Evolutionary conservation across 441 rosid genomes (phyloP).

Genomic region (Flueggea neowawraea): DNA sequence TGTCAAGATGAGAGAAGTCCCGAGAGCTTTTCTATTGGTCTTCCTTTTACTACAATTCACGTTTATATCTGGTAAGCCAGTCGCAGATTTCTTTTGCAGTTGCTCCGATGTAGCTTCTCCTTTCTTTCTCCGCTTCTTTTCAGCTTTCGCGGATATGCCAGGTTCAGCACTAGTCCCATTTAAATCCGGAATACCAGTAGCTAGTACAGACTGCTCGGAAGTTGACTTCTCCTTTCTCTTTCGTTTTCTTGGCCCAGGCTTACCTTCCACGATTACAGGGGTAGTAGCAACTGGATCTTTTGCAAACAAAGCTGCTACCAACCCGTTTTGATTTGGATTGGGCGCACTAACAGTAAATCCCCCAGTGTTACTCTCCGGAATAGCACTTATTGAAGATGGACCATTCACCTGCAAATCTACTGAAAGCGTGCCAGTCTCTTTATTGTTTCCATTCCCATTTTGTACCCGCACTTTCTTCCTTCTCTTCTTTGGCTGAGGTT

Average conservation of each 20-base stretch:
- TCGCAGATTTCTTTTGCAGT: slow-evolving; percentile 17
- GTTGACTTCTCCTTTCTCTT: slow-evolving; percentile 43
- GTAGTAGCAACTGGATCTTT: slow-evolving; percentile 14
- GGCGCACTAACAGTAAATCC: slow-evolving; percentile 25
- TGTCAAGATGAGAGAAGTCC: slow-evolving; percentile 61
- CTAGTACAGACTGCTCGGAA: slow-evolving; percentile 20
- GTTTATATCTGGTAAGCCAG: slow-evolving; percentile 13
- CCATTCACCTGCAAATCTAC: slow-evolving; percentile 38
- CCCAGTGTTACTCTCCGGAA: slow-evolving; percentile 14
- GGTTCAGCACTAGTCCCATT: slow-evolving; percentile 42
- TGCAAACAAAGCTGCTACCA: slow-evolving; percentile 3
- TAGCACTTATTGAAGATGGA: too few relatives aligned
- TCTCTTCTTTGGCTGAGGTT: slow-evolving; percentile 19
- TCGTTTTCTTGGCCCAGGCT: slow-evolving; percentile 38
- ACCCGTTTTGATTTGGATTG: slow-evolving; percentile 23
- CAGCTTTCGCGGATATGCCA: slow-evolving; percentile 27
- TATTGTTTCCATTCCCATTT: slow-evolving; percentile 18
- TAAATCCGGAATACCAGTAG: slow-evolving; percentile 50
- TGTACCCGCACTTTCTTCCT: slow-evolving; percentile 26
- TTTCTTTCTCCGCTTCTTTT: slow-evolving; percentile 40
- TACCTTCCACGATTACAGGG: slow-evolving; percentile 22
- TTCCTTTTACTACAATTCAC: slow-evolving; percentile 11
- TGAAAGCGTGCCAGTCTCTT: slow-evolving; percentile 11
- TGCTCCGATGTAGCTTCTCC: slow-evolving; percentile 19
- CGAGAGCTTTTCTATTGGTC: slow-evolving; percentile 9